phyloP scores from a whole-genome alignment of 305 asterid genomes.

The Ilex paraguariensis region DNA sequence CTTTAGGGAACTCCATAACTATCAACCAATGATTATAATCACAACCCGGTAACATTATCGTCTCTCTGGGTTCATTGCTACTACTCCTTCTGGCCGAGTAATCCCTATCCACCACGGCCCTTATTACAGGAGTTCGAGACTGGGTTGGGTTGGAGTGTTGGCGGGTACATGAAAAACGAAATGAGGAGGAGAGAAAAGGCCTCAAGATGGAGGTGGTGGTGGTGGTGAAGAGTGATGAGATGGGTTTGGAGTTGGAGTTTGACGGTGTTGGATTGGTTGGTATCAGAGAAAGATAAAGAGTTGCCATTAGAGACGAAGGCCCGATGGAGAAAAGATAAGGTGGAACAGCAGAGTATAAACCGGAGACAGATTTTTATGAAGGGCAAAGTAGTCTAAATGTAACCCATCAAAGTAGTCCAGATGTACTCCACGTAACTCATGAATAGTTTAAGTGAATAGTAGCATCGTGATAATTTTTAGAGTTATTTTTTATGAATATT shows the following conservation, averaged over 20 bases:
- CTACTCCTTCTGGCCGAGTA: slow-evolving; percentile 57
- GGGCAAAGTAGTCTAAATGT: no score
- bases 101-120: slow-evolving; percentile 58
- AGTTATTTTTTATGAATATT: no score
- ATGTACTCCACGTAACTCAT: no score
- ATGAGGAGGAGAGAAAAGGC: slow-evolving; percentile 26
- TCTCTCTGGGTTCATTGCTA: slow-evolving; percentile 72
- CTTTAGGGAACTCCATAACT: slow-evolving; percentile 97
- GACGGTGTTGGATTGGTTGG: background rate
- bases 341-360: background rate
- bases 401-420: no score
- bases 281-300: background rate
- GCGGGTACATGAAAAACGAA: slow-evolving; percentile 30
- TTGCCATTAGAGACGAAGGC: background rate
- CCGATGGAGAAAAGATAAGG: no score
- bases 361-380: background rate
- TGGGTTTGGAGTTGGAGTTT: background rate
- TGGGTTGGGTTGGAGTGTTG: slow-evolving; percentile 32
- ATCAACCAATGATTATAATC: slow-evolving; percentile 96
- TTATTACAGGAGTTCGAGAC: slow-evolving; percentile 43
- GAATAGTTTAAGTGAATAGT: no score
- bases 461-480: no score
- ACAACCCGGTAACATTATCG: slow-evolving; percentile 95
- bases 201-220: slow-evolving; percentile 4
- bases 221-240: slow-evolving; percentile 15